Evolutionary conservation across 2,329 filamentous ascomycete species (phyloP).

Genomic region (Aspergillus ruber): DNA sequence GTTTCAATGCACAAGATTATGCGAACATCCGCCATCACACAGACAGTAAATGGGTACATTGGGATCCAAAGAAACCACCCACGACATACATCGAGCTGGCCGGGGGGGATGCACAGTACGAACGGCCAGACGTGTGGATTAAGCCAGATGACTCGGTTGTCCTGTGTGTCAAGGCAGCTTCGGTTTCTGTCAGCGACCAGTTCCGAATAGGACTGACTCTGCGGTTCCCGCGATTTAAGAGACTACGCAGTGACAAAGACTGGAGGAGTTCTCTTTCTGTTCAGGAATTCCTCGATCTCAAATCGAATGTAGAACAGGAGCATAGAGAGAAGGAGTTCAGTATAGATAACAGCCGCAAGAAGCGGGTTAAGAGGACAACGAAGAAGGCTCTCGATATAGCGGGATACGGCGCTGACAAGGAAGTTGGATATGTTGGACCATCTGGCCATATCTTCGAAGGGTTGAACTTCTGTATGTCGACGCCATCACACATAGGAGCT

Average conservation of each 20-base stretch:
- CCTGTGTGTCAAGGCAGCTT: conserved; percentile 80
- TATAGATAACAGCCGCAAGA: conserved; percentile 61
- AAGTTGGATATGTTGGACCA: conserved; percentile 51
- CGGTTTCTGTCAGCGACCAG: conserved; percentile 65
- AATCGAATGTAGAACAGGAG: conserved; percentile 62
- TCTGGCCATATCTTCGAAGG: conserved; percentile 65
- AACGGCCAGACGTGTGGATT: conserved; percentile 89
- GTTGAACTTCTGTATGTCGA: conserved; percentile 60
- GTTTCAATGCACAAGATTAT: conserved; percentile 80
- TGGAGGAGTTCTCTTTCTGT: conserved; percentile 77
- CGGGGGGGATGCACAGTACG: conserved; percentile 66
- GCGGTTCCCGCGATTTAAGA: conserved; percentile 85
- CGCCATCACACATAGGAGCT: background rate
- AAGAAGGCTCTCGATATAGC: conserved; percentile 68
- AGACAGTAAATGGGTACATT: conserved; percentile 84
- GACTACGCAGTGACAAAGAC: conserved; percentile 69
- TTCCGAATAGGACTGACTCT: conserved; percentile 74
- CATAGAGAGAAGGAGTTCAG: conserved; percentile 72
- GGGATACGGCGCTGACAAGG: conserved; percentile 54
- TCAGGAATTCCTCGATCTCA: conserved; percentile 69
- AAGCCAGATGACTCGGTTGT: conserved; percentile 81
- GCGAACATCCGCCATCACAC: conserved; percentile 74
- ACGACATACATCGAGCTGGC: conserved; percentile 72
- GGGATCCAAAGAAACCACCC: conserved; percentile 72
- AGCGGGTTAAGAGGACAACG: conserved; percentile 50